A percentile compares a stretch with the other conserved stretches of the same genome.
phyloP scores from a whole-genome alignment of 345 rosid genomes.

The Corymbia maculata region DNA sequence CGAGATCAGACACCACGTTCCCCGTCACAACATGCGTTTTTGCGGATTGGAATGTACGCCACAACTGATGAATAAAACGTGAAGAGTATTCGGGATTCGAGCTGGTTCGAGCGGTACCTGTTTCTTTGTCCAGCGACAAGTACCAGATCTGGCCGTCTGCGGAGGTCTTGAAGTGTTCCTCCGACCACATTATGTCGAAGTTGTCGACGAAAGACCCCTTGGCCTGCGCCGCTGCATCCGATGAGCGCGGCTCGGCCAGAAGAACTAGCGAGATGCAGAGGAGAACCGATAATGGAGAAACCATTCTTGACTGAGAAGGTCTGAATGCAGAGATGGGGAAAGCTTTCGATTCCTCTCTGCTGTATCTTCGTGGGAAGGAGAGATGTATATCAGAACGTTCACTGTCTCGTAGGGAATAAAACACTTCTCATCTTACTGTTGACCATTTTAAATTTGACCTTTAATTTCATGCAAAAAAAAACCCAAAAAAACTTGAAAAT shows the following conservation, averaged over 20 bases:
- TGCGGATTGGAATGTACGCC: neutral
- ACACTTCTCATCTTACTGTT: neutral
- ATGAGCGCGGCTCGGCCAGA: neutral
- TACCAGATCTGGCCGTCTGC: constrained; percentile 97
- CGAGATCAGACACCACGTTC: neutral
- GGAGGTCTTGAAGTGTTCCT: constrained; percentile 84
- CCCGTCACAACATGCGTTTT: neutral
- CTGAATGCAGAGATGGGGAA: neutral
- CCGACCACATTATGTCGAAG: constrained; percentile 91
- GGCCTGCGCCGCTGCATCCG: constrained; percentile 3
- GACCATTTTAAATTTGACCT: neutral
- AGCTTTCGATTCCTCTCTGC: neutral
- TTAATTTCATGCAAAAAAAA: neutral
- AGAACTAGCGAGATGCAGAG: neutral
- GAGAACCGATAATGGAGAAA: neutral
- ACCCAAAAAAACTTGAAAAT: neutral
- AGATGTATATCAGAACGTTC: neutral
- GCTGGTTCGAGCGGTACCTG: constrained; percentile 28
- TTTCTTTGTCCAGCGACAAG: constrained; percentile 80
- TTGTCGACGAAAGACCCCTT: constrained; percentile 68
- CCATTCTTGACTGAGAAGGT: neutral
- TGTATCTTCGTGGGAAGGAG: neutral
- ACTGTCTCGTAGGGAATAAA: neutral
- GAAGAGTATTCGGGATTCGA: neutral
- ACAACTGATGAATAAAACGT: neutral